Conservation (phyloP, 2,329 filamentous ascomycete genomes). For the Neonectria hederae region DNA sequence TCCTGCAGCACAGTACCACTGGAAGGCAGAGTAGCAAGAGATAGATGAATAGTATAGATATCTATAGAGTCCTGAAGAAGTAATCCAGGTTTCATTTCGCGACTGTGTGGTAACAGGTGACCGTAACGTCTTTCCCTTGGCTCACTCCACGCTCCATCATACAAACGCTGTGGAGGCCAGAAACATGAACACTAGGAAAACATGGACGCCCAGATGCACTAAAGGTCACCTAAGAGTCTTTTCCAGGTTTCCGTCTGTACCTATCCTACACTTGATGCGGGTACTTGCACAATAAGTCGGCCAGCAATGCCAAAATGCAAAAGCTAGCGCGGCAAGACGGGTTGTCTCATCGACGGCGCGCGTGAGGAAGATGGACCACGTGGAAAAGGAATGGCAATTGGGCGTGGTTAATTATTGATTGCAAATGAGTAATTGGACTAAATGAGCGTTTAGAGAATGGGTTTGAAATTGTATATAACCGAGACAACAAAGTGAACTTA, state of each 20-base stretch:
- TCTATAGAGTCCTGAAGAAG: background rate
- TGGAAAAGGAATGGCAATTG: too few relatives aligned
- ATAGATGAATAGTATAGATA: background rate
- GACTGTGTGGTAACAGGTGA: too few relatives aligned
- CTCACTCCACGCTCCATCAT: background rate
- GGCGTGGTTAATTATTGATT: too few relatives aligned
- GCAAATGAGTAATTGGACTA: too few relatives aligned
- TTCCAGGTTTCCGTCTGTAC: background rate
- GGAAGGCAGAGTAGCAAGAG: slow-evolving; percentile 46
- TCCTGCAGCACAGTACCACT: slow-evolving; percentile 52
- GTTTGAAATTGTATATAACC: too few relatives aligned
- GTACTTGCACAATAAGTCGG: background rate
- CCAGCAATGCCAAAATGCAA: background rate
- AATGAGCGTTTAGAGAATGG: too few relatives aligned
- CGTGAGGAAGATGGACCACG: too few relatives aligned
- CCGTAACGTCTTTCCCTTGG: too few relatives aligned
- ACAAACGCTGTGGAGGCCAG: background rate
- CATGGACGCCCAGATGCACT: background rate
- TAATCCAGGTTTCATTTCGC: background rate
- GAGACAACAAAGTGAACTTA: too few relatives aligned
- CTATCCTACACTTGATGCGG: background rate
- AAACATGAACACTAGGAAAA: background rate
- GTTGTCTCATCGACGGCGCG: background rate
- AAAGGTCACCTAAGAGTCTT: background rate
- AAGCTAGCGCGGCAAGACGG: too few relatives aligned